Conservation (phyloP, 2,329 filamentous ascomycete genomes). For the Dryadomyces quercivorus region DNA sequence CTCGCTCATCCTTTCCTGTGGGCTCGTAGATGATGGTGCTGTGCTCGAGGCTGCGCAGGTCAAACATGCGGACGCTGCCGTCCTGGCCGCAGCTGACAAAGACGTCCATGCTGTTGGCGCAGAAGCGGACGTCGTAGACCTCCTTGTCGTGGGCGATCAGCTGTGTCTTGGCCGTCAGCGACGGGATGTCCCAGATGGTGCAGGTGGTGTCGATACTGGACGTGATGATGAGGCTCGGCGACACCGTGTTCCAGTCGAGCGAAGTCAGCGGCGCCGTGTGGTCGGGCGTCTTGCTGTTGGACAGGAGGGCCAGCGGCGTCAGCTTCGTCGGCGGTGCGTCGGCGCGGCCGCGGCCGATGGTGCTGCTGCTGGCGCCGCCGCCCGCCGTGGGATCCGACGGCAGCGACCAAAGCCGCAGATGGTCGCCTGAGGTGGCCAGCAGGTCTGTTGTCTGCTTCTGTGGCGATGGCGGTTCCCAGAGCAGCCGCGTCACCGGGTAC, state of each 20-base stretch:
- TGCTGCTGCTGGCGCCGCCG: slow-evolving; percentile 38
- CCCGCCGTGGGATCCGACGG: slow-evolving; percentile 53
- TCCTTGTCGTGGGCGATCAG: slow-evolving; percentile 98
- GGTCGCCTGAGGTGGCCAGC: slow-evolving; percentile 87
- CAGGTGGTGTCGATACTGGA: slow-evolving; percentile 98
- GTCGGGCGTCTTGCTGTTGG: slow-evolving; percentile 96
- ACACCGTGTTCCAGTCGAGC: slow-evolving; percentile 95
- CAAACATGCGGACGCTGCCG: slow-evolving; percentile 97
- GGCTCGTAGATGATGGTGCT: slow-evolving; percentile 99
- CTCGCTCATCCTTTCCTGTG: slow-evolving; percentile 68
- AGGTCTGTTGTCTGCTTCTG: slow-evolving; percentile 94
- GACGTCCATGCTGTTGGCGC: slow-evolving; percentile 94
- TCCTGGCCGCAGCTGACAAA: slow-evolving; percentile 97
- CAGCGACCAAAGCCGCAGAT: slow-evolving; percentile 86
- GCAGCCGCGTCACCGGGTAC: slow-evolving; percentile 86
- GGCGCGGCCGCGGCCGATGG: slow-evolving; percentile 20
- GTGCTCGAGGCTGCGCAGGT: slow-evolving; percentile 88
- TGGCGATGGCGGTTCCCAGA: slow-evolving; percentile 92
- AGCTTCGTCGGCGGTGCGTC: slow-evolving; percentile 60
- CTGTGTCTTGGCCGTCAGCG: slow-evolving; percentile 93
- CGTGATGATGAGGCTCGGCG: slow-evolving; percentile 93
- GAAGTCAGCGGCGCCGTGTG: slow-evolving; percentile 95
- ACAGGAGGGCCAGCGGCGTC: slow-evolving; percentile 82
- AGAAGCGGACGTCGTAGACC: slow-evolving; percentile 96
- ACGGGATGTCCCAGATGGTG: slow-evolving; percentile 99